Evolutionary conservation across 345 rosid genomes (phyloP).

Genomic region (Rubroshorea leprosula): DNA sequence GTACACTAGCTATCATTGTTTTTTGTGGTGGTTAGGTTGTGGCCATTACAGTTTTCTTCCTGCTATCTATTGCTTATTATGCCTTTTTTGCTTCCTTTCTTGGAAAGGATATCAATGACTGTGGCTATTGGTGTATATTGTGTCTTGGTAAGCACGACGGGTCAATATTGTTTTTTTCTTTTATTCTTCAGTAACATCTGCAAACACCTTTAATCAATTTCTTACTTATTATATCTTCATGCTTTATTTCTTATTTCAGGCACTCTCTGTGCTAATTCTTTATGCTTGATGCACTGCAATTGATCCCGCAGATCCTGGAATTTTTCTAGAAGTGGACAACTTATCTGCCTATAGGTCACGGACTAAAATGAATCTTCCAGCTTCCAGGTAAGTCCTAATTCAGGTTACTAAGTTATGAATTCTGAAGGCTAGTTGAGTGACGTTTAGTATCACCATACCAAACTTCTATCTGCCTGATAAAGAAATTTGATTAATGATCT

Average conservation of each 20-base stretch:
- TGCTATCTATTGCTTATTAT: constrained; percentile 72
- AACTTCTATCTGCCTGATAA: background rate
- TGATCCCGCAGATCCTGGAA: constrained; percentile 95
- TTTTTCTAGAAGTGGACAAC: constrained; percentile 49
- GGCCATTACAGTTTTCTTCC: constrained; percentile 76
- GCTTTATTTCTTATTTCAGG: constrained; percentile 36
- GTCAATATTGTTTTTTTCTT: background rate
- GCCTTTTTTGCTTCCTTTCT: constrained; percentile 96
- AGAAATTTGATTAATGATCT: background rate
- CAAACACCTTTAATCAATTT: background rate
- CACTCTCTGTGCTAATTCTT: constrained; percentile 61
- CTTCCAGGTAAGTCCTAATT: constrained; percentile 32
- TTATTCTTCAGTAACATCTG: background rate
- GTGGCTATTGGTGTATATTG: constrained; percentile 72
- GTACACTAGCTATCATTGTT: no score
- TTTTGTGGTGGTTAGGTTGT: constrained; percentile 46
- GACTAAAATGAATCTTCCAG: constrained; percentile 30
- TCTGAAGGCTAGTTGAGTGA: background rate
- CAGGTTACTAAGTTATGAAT: background rate
- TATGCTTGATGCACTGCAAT: constrained; percentile 85
- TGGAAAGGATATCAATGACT: constrained; percentile 56
- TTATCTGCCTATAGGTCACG: constrained; percentile 52
- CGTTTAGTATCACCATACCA: background rate
- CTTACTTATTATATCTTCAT: background rate
- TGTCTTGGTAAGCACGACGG: constrained; percentile 57